Percentiles rank a stretch among this genome's conserved stretches.
Conservation (phyloP, 2,329 filamentous ascomycete genomes). For the Beauveria varroae region DNA sequence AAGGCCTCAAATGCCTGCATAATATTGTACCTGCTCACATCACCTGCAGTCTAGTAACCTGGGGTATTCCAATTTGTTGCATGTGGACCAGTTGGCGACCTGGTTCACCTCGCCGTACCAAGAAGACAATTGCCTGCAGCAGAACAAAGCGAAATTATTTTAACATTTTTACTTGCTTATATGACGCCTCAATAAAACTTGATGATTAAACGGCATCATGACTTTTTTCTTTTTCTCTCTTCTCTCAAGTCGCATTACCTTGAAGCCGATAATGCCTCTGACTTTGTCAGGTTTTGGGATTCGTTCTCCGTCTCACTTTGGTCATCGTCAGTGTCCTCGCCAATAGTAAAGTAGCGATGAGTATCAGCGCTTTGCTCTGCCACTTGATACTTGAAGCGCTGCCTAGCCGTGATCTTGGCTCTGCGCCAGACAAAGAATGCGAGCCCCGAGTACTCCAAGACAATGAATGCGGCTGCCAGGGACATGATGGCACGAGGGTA, state of each 20-base stretch:
- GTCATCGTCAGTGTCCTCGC: conserved; percentile 1
- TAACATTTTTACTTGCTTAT: background rate
- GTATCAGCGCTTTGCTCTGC: background rate
- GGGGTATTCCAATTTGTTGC: background rate
- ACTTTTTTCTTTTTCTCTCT: too few species aligned
- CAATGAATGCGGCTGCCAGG: background rate
- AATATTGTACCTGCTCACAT: conserved; percentile 4
- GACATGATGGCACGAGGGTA: background rate
- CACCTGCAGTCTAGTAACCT: background rate
- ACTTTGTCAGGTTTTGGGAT: background rate
- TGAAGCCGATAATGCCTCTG: background rate
- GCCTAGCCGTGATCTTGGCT: background rate
- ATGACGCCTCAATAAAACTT: background rate
- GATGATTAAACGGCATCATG: background rate
- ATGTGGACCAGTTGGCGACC: background rate
- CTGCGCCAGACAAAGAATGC: background rate
- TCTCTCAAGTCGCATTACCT: background rate
- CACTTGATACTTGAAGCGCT: background rate
- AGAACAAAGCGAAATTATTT: background rate
- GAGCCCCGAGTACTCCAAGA: background rate
- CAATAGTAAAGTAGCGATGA: background rate
- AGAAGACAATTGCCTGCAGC: background rate
- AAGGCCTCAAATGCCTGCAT: conserved; percentile 5
- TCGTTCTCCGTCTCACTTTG: background rate
- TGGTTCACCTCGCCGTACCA: background rate